Conservation (phyloP, 2,329 filamentous ascomycete genomes). For the Clarireedia monteithiana region DNA sequence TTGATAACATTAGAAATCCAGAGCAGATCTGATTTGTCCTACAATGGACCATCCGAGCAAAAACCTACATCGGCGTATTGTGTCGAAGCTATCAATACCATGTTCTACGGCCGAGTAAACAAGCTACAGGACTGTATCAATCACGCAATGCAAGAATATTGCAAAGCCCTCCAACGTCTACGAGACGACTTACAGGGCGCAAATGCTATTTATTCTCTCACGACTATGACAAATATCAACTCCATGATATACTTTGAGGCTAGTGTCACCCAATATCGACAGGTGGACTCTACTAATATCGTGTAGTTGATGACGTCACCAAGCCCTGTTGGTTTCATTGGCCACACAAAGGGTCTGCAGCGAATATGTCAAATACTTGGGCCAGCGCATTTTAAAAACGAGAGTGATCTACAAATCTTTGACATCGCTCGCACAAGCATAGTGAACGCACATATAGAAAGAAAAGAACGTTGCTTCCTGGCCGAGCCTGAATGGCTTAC, state of each 20-base stretch:
- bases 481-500: not conserved
- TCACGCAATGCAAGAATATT: not conserved
- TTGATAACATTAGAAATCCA: not conserved
- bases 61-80: not conserved
- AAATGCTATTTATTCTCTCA: not conserved
- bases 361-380: not conserved
- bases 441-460: not conserved
- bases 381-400: not conserved
- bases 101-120: not conserved
- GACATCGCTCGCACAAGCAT: not conserved
- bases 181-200: not conserved
- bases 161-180: not conserved
- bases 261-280: not conserved
- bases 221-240: not conserved
- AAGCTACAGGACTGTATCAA: not conserved
- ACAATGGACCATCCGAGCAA: not conserved
- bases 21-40: not conserved
- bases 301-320: not conserved
- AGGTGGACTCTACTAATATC: not conserved
- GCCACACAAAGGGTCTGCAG: not conserved
- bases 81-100: not conserved
- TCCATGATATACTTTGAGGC: not conserved
- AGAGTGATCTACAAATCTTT: not conserved
- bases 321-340: not conserved
- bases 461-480: not conserved